Evolutionary conservation across 805 yeast genomes (phyloP), one percentile per base, ranked within the genome.

Genomic region (Tetrapisispora namnaoensis): DNA sequence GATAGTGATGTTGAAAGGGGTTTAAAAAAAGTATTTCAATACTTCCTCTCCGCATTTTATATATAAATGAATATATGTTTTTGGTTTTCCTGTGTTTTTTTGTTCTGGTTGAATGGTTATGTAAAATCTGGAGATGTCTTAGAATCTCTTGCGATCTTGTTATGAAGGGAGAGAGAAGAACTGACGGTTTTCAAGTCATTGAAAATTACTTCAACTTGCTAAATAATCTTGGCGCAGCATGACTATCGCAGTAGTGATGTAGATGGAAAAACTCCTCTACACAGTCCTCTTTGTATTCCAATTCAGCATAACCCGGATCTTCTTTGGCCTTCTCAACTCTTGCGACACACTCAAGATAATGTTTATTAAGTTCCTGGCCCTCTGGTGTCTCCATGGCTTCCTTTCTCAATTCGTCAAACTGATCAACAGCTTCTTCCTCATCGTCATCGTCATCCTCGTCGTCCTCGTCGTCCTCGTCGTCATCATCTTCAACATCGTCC

Each of bases 211-310:
- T 87, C 72, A 89, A 80, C 73, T 83, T 86, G 75, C 79, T 73
- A 76, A 90, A 87, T 69, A 90, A 75, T 70, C 80, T 83, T 71
- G 95, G 95, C 54, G 95, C 88, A 67, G 83, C 88, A 75, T 95
- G 81, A 68, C 86, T 93, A 71, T 87, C 88, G 62, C 90, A 60
- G 75, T 95, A 87, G 71, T 91, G 97, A 70, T 88, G 88, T 68
- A 90, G 77, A 73, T 93, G 98, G 88, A 91, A 91, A 70, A 86
- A 91, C 73, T 91, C 99, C 73, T 91, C 98, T 53, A 91, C 84
- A 77, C 99, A 91, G 73, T 91, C 97, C 76, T 91, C 99, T 73
- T 91, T 91, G 77, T 87, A 76, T 11, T 75, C 81, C 61, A 77
- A 78, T 51, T 84, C 82, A 28, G 71, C 96, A 68, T 91, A 90